Evolutionary conservation across 2,329 filamentous ascomycete species (phyloP).

Genomic region (Xylaria digitata): DNA sequence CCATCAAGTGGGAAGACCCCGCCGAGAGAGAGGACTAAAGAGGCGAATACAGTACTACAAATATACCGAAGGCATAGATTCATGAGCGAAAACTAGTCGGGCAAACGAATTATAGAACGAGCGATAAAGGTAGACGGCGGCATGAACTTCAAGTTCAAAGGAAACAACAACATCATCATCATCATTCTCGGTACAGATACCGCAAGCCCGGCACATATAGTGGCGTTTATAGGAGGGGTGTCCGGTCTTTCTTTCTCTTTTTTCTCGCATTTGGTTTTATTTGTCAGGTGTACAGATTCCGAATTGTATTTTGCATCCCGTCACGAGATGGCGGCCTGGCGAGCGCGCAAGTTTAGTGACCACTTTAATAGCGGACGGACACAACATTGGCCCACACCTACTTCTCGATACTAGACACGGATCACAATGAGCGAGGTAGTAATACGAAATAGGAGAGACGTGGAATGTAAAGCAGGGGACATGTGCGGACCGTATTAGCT

Average conservation of each 20-base stretch:
- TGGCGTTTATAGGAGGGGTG: conserved; percentile 44
- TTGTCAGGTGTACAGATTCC: conserved; percentile 28
- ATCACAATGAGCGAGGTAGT: not conserved
- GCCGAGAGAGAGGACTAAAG: conserved; percentile 51
- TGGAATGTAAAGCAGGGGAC: conserved; percentile 15
- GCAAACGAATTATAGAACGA: conserved; percentile 39
- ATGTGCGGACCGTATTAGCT: conserved; percentile 12
- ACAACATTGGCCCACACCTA: conserved; percentile 5
- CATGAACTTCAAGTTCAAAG: conserved; percentile 17
- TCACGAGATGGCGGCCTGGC: conserved; percentile 15
- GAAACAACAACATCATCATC: conserved; percentile 32
- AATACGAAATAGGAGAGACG: conserved; percentile 10
- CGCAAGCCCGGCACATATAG: conserved; percentile 39
- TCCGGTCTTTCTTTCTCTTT: conserved; percentile 32
- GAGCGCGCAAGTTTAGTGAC: conserved; percentile 19
- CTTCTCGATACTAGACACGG: not conserved
- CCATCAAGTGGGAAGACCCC: conserved; percentile 75
- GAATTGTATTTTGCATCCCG: conserved; percentile 27
- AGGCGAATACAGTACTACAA: conserved; percentile 34
- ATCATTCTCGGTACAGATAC: conserved; percentile 40
- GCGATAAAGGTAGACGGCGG: conserved; percentile 33
- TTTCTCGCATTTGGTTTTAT: conserved; percentile 13
- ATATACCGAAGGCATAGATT: conserved; percentile 28
- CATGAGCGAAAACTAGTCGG: conserved; percentile 25
- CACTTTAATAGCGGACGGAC: not conserved